Conservation (phyloP, 768 basidiomycete genomes). For the Serendipita sp. region DNA sequence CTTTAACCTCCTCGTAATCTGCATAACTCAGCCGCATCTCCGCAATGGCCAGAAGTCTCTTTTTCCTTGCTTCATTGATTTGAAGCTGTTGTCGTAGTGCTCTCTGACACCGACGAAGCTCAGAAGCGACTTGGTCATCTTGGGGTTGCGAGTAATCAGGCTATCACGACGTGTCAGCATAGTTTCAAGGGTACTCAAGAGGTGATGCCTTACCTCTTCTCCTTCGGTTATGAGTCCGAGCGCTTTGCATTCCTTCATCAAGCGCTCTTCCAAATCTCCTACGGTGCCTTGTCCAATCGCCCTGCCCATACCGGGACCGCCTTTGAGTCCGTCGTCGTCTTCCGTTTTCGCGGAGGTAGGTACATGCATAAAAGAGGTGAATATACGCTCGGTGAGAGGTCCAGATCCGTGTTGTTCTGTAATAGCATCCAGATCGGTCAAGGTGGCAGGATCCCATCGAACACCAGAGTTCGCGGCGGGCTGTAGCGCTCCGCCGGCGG, state of each 20-base stretch:
- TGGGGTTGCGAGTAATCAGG: constrained; percentile 62
- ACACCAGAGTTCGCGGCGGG: constrained; percentile 34
- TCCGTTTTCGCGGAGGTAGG: neutral
- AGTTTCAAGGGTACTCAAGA: constrained; percentile 2
- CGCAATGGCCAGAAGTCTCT: constrained; percentile 56
- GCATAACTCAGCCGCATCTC: constrained; percentile 80
- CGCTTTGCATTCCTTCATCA: constrained; percentile 19
- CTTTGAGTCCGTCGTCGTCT: neutral
- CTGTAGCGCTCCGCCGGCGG: constrained; percentile 22
- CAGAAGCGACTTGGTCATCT: constrained; percentile 87
- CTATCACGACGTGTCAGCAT: constrained; percentile 22
- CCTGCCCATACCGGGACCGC: neutral
- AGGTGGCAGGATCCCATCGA: constrained; percentile 71
- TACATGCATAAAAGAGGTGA: constrained; percentile 15
- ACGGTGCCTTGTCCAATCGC: constrained; percentile 55
- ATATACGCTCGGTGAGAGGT: constrained; percentile 62
- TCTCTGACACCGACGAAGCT: constrained; percentile 74
- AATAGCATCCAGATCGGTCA: constrained; percentile 52
- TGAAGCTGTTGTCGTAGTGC: constrained; percentile 62
- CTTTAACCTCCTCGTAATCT: constrained; percentile 75
- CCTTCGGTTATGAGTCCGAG: constrained; percentile 26
- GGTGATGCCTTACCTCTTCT: constrained; percentile 15
- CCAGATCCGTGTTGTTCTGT: constrained; percentile 74
- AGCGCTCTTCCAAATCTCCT: constrained; percentile 49
- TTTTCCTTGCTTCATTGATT: constrained; percentile 71